Percentiles rank a stretch among this genome's conserved stretches.
Evolutionary conservation across 2,329 filamentous ascomycete species (phyloP).

Genomic region (Colletotrichum salicis): DNA sequence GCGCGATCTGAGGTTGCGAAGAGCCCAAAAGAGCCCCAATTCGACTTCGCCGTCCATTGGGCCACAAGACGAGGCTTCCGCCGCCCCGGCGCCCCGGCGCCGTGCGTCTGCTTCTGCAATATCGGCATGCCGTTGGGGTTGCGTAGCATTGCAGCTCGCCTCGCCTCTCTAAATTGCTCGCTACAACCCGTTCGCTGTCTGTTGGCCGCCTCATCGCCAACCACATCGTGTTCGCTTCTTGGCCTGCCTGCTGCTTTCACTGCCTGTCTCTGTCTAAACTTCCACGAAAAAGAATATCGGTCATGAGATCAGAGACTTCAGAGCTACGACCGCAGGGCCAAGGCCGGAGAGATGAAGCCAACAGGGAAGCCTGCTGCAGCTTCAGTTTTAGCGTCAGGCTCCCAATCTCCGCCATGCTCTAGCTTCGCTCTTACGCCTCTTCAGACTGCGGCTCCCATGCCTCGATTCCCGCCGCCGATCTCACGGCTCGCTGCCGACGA

Average conservation of each 20-base stretch:
- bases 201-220: slow-evolving; percentile 9
- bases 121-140: slow-evolving; percentile 4
- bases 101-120: slow-evolving; percentile 16
- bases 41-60: slow-evolving; percentile 4
- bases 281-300: slow-evolving; percentile 23
- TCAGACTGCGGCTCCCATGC: neutral
- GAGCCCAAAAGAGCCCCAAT: slow-evolving; percentile 18
- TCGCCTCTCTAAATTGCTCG: slow-evolving; percentile 14
- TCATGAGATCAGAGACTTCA: neutral
- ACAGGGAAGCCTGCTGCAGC: slow-evolving; percentile 19
- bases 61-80: neutral
- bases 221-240: slow-evolving; percentile 10
- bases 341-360: neutral
- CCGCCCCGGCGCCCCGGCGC: slow-evolving; percentile 12
- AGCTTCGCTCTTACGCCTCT: neutral
- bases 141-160: slow-evolving; percentile 32
- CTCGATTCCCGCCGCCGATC: slow-evolving; percentile 1
- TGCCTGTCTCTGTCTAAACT: slow-evolving; percentile 6
- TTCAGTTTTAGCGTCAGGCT: slow-evolving; percentile 1
- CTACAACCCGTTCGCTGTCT: neutral
- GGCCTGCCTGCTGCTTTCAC: neutral
- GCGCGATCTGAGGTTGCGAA: neutral
- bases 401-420: slow-evolving; percentile 5
- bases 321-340: slow-evolving; percentile 4
- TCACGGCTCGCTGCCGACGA: slow-evolving; percentile 16